These are phyloP conservation scores for Uronychia binucleata DNA, from an alignment of 73 alveolate genomes.

Conservation along the genomic window DNA sequence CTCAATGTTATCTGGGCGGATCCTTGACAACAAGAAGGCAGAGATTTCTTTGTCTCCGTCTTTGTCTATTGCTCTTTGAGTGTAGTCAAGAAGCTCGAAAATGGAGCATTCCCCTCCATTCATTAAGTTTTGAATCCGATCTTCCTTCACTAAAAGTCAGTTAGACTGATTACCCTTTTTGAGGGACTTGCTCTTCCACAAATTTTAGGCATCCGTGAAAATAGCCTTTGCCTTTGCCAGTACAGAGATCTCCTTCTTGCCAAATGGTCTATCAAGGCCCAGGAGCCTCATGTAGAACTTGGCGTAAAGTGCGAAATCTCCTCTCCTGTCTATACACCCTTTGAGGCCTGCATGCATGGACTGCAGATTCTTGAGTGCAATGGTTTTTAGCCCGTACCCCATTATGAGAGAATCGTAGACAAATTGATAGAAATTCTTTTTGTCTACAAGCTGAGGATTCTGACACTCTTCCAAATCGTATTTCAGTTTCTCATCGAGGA, in stretches of 20 bases:
- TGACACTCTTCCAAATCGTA: not conserved
- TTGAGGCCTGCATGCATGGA: not conserved
- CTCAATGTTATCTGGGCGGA: not conserved
- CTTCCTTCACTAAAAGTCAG: constrained; percentile 11
- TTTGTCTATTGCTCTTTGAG: constrained; percentile 17
- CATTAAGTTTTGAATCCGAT: constrained; percentile 10
- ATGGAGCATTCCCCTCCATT: constrained; percentile 51
- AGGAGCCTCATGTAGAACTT: not conserved
- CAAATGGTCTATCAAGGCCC: not conserved
- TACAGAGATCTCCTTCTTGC: not conserved
- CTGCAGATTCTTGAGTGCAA: constrained; percentile 42
- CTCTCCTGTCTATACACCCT: not conserved
- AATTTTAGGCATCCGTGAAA: constrained; percentile 13
- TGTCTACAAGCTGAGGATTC: not conserved
- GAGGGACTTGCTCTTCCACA: constrained; percentile 15
- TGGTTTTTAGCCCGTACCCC: constrained; percentile 58
- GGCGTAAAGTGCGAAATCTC: not conserved
- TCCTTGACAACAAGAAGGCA: constrained; percentile 6
- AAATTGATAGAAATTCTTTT: constrained; percentile 8
- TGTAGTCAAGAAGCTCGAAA: constrained; percentile 30
- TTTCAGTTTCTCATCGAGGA: constrained; percentile 48
- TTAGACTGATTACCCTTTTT: not conserved
- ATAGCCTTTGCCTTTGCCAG: constrained; percentile 2
- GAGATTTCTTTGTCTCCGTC: constrained; percentile 42
- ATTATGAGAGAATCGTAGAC: constrained; percentile 35